Base-by-base conservation (phyloP, 192 early-diverging fungal species). In the Chytriomyces sp. region DNA sequence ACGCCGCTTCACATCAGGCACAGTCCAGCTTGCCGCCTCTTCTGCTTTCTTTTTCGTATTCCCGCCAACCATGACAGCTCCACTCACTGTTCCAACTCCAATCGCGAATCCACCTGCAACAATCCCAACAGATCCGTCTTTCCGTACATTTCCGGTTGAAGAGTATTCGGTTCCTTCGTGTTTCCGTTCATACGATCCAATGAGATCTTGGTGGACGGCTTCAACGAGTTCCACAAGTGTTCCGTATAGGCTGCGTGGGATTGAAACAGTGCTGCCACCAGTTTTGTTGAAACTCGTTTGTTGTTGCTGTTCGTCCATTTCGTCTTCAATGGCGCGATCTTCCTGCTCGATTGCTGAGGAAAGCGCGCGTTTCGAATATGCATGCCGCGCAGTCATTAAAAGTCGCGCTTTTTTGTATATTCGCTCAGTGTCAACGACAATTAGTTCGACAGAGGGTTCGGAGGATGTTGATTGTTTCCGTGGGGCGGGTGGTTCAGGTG, bases 321-420 rank as follows among this genome's bases (percentile, higher is more conserved):
- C 53, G 16, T 57, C 53, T 57, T 57, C 53, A 20, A 57, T 57
- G 2, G 53, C 53, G 53, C 16, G 16, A 20, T 57, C 53, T 20
- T 57, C 53, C 16, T 13, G 16, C 53, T 13, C 53, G 53, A 57
- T 11, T 60, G 18, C 23, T n/a, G 53, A 60, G 47, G 18, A n/a
- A 18, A 50, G 48, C 8, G 18, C 18, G 11, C 20, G 10, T 23
- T n/a, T 35, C n/a, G 61, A 45, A 45, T 44, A 67, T 47, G 11
- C 46, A 9, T 23, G 26, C 43, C 66, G 66, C 28, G 66, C 23
- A 3, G 66, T 45, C 43, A 67, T 61, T 2, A 73, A 61, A 0
- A 62, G 48, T 28, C 57, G 20, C 3, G 72, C 72, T 63, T 73
- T 73, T 46, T 73, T 73, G 61, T 73, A 63, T 9, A 73, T n/a